Conservation (phyloP, 805 yeast species). For the Priceomyces castillae region DNA sequence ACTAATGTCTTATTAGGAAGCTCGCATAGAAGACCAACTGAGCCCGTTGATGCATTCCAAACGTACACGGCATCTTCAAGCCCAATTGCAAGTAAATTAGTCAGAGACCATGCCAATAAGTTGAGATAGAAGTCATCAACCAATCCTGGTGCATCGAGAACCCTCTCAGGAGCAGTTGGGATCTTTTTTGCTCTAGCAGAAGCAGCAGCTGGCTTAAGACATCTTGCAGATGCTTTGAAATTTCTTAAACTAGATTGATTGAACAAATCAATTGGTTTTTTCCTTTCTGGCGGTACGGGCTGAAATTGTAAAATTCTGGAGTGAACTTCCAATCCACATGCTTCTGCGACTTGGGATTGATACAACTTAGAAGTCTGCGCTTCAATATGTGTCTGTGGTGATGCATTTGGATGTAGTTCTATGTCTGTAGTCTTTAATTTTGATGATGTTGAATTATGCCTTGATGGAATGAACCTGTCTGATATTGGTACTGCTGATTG, state of each 20-base stretch:
- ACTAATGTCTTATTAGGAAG: slow-evolving; percentile 47
- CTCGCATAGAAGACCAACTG: slow-evolving; percentile 67
- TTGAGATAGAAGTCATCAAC: slow-evolving; percentile 90
- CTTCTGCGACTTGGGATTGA: slow-evolving; percentile 84
- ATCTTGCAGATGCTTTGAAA: slow-evolving; percentile 21
- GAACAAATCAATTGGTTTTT: slow-evolving; percentile 34
- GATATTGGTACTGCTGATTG: slow-evolving; percentile 22
- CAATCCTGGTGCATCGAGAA: slow-evolving; percentile 93
- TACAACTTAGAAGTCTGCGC: slow-evolving; percentile 57
- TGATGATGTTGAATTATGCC: slow-evolving; percentile 39
- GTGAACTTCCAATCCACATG: slow-evolving; percentile 84
- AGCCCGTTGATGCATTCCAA: slow-evolving; percentile 87
- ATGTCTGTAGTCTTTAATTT: slow-evolving; percentile 32
- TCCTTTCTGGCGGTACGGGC: slow-evolving; percentile 75
- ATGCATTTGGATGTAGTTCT: slow-evolving; percentile 43
- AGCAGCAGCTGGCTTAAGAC: slow-evolving; percentile 49
- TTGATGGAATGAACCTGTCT: slow-evolving; percentile 45
- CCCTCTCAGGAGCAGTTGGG: slow-evolving; percentile 87
- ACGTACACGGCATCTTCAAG: slow-evolving; percentile 78
- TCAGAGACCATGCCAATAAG: slow-evolving; percentile 81
- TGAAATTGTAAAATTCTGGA: slow-evolving; percentile 82
- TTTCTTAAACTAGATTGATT: slow-evolving; percentile 17
- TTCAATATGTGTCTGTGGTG: slow-evolving; percentile 54
- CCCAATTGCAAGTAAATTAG: slow-evolving; percentile 84
- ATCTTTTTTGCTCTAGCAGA: slow-evolving; percentile 71